phyloP scores from a whole-genome alignment of 2,329 filamentous ascomycete species.

The Immersiporthe knoxdaviesiana region DNA sequence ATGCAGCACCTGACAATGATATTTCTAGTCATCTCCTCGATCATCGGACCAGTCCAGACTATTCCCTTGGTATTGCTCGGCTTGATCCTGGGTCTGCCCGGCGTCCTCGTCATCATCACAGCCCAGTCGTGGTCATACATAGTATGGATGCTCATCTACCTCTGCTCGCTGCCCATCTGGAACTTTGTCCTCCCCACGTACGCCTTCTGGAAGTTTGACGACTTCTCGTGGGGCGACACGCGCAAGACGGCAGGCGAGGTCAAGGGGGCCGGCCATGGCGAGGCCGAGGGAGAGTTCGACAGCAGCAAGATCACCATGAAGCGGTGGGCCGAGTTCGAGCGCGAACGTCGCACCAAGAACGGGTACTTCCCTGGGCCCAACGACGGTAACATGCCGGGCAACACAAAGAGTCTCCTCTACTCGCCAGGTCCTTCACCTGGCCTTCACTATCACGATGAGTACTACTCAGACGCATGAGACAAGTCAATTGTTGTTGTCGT shows the following conservation, averaged over 20 bases:
- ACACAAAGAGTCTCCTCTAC: slow-evolving; percentile 42
- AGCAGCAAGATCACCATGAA: slow-evolving; percentile 99
- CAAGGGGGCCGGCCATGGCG: slow-evolving; percentile 78
- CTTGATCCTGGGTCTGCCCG: slow-evolving; percentile 91
- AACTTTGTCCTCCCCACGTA: slow-evolving; percentile 95
- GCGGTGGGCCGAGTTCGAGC: slow-evolving; percentile 95
- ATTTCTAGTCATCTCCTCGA: slow-evolving; percentile 81
- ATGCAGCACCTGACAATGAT: too few species aligned
- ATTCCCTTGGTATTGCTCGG: slow-evolving; percentile 89
- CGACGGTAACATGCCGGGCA: slow-evolving; percentile 52
- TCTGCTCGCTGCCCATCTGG: slow-evolving; percentile 91
- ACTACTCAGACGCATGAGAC: slow-evolving; percentile 55
- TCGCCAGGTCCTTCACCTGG: slow-evolving; percentile 41
- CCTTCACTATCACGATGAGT: slow-evolving; percentile 58
- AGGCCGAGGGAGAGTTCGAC: slow-evolving; percentile 94
- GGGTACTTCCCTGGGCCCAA: slow-evolving; percentile 53
- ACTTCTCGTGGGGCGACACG: slow-evolving; percentile 99
- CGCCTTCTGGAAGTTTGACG: slow-evolving; percentile 99
- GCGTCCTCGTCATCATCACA: slow-evolving; percentile 87
- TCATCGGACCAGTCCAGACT: slow-evolving; percentile 77
- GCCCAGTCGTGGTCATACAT: slow-evolving; percentile 93
- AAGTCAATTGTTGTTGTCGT: neutral
- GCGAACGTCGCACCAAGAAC: slow-evolving; percentile 56
- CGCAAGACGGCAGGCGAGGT: slow-evolving; percentile 90
- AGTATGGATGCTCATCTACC: slow-evolving; percentile 95